A percentile compares a stretch with the other conserved stretches of the same genome.
phyloP scores from a whole-genome alignment of 2,329 filamentous ascomycete genomes.

The Aspergillus puulaauensis region DNA sequence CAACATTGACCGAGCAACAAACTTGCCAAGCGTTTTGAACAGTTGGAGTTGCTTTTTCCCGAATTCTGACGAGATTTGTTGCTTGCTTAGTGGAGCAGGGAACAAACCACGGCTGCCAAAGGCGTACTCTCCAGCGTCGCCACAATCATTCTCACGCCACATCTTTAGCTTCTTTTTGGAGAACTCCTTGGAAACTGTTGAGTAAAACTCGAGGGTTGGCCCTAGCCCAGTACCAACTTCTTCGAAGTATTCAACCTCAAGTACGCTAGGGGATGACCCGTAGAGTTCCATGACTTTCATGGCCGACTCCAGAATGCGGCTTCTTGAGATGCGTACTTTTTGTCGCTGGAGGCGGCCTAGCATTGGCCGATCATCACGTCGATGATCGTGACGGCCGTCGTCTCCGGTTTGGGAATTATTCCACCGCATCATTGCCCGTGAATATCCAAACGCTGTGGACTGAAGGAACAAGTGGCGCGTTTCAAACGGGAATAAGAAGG shows the following conservation, averaged over 20 bases:
- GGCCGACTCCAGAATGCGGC: slow-evolving; percentile 93
- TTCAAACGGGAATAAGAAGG: slow-evolving; percentile 97
- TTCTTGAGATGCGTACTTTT: slow-evolving; percentile 94
- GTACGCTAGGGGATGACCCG: slow-evolving; percentile 89
- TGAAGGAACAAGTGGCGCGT: slow-evolving; percentile 95
- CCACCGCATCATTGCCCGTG: slow-evolving; percentile 95
- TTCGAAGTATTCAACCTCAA: slow-evolving; percentile 98
- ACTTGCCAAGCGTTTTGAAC: slow-evolving; percentile 93
- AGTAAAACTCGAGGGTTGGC: slow-evolving; percentile 96
- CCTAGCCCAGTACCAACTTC: slow-evolving; percentile 96
- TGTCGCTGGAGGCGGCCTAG: slow-evolving; percentile 88
- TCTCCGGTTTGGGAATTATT: slow-evolving; percentile 84
- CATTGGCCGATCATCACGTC: slow-evolving; percentile 85
- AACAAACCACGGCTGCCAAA: slow-evolving; percentile 84
- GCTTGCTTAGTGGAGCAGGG: slow-evolving; percentile 82
- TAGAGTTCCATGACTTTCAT: slow-evolving; percentile 99
- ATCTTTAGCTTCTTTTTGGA: slow-evolving; percentile 95
- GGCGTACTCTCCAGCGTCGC: slow-evolving; percentile 73
- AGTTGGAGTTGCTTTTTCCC: slow-evolving; percentile 85
- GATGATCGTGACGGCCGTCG: slow-evolving; percentile 76
- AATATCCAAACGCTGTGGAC: slow-evolving; percentile 97
- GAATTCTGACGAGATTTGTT: slow-evolving; percentile 70
- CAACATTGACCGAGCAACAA: slow-evolving; percentile 96
- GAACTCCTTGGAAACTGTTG: slow-evolving; percentile 94
- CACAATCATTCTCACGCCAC: slow-evolving; percentile 85